These are phyloP conservation scores for Condylostoma magnum DNA, from an alignment of 169 alveolate species.

Conservation along the genomic window DNA sequence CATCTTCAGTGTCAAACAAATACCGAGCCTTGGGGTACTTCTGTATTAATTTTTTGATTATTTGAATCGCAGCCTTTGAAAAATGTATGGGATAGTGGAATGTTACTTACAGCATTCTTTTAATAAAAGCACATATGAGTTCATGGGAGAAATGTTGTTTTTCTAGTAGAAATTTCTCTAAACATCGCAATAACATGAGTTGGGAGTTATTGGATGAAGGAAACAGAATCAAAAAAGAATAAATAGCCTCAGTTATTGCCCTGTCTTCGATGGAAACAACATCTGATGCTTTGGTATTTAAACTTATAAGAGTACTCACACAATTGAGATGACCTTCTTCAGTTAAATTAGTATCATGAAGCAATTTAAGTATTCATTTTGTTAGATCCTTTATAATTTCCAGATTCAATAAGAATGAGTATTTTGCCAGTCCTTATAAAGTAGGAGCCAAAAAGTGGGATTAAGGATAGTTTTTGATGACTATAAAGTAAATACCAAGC, in stretches of 20 bases:
- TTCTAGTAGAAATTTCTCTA: not conserved
- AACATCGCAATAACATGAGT: not conserved
- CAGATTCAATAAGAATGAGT: not conserved
- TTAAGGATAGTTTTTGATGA: not conserved
- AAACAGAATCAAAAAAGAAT: not conserved
- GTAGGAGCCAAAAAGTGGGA: not conserved
- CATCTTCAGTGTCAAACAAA: slow-evolving; percentile 13
- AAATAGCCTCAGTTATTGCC: not conserved
- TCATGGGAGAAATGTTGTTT: slow-evolving; percentile 12
- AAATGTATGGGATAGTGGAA: not conserved
- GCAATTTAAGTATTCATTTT: not conserved
- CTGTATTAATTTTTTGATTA: not conserved
- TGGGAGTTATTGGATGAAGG: not conserved
- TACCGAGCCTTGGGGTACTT: not conserved
- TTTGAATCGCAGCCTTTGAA: not conserved
- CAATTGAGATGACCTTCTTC: slow-evolving; percentile 1
- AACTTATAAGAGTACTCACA: not conserved
- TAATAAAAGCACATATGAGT: slow-evolving; percentile 13
- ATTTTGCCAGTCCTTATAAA: slow-evolving; percentile 3
- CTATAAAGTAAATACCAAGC: not conserved
- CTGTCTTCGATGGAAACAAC: not conserved
- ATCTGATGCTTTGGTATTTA: not conserved
- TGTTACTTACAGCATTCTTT: slow-evolving; percentile 22
- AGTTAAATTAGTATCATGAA: not conserved
- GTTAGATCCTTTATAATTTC: slow-evolving; percentile 18